Evolutionary conservation across 2,329 filamentous ascomycete species (phyloP).

Genomic region (Rugonectria rugulosa): DNA sequence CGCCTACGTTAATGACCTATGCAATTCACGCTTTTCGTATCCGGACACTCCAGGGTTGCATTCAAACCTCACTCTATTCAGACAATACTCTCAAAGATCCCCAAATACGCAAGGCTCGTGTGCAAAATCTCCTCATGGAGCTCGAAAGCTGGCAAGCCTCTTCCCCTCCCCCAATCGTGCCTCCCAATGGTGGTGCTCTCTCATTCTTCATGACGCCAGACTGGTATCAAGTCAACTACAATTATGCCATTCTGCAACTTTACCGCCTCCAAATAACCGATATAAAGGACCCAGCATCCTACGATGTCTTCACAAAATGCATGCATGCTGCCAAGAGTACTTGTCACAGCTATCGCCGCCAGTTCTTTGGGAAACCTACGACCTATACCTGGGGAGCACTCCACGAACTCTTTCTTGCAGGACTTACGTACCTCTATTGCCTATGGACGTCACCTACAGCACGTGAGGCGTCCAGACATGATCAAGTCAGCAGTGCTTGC

Average conservation of each 20-base stretch:
- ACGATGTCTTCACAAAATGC: slow-evolving; percentile 34
- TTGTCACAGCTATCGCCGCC: slow-evolving; percentile 31
- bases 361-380: slow-evolving; percentile 18
- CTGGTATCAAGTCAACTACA: slow-evolving; percentile 9
- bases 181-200: not conserved
- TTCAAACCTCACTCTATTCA: slow-evolving; percentile 14
- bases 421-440: slow-evolving; percentile 36
- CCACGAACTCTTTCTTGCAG: slow-evolving; percentile 18
- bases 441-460: slow-evolving; percentile 40
- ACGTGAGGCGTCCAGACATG: not conserved
- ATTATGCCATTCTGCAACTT: slow-evolving; percentile 31
- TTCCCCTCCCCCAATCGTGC: not conserved
- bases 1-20: not conserved
- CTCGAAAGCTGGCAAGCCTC: slow-evolving; percentile 5
- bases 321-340: slow-evolving; percentile 21
- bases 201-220: slow-evolving; percentile 1
- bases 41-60: slow-evolving; percentile 13
- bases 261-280: slow-evolving; percentile 34
- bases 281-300: slow-evolving; percentile 7
- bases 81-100: not conserved
- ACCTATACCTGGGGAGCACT: slow-evolving; percentile 21
- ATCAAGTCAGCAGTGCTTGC: slow-evolving; percentile 39
- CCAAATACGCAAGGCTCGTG: not conserved
- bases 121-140: not conserved
- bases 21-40: slow-evolving; percentile 15